Conservation (phyloP, 257 asterid genomes). For the Mentha longifolia region DNA sequence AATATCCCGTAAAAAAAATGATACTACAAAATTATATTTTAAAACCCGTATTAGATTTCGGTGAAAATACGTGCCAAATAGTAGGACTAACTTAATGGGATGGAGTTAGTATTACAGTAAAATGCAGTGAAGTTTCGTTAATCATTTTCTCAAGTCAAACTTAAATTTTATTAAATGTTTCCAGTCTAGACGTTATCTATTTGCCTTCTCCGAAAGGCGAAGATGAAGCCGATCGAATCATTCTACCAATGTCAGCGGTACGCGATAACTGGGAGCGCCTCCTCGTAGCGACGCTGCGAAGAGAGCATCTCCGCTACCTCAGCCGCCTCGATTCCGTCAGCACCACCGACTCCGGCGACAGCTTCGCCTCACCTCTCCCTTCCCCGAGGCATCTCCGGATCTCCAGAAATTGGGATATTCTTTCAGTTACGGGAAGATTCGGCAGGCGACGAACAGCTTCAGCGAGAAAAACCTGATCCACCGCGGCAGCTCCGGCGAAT, state of each 20-base stretch:
- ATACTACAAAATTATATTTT: no score
- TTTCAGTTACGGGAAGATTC: neutral
- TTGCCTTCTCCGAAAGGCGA: no score
- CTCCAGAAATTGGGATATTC: neutral
- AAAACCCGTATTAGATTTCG: no score
- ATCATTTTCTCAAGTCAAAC: no score
- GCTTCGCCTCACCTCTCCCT: neutral
- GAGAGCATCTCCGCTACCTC: neutral
- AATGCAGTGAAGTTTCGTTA: neutral
- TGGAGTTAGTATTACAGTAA: no score
- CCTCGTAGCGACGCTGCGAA: neutral
- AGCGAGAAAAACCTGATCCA: neutral
- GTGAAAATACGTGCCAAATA: no score
- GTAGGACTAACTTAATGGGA: no score
- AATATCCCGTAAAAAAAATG: no score
- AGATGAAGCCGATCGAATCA: neutral
- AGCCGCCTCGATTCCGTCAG: neutral
- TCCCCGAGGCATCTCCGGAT: neutral
- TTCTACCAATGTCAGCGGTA: neutral
- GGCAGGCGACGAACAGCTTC: neutral
- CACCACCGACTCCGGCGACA: neutral
- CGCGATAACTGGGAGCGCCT: neutral
- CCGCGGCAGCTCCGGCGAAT: conserved; percentile 71
- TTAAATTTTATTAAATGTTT: no score
- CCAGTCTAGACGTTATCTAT: no score